phyloP scores from a whole-genome alignment of 257 asterid species.

The Eustoma russellianum region DNA sequence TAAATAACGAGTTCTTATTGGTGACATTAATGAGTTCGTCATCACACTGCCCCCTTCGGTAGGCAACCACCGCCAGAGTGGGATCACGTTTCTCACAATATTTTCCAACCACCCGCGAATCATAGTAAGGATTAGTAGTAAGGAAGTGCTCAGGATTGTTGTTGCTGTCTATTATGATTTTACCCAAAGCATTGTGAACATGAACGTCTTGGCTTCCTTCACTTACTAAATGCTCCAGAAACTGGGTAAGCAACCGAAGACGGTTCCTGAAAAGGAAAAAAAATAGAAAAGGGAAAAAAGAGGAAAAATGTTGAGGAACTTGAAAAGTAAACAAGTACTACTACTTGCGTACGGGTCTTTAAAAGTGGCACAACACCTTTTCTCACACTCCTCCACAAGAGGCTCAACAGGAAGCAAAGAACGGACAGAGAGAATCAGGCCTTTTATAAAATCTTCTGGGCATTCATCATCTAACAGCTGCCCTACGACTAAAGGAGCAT shows the following conservation, averaged over 20 bases:
- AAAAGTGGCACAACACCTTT: constrained; percentile 54
- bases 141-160: constrained; percentile 99
- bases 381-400: constrained; percentile 97
- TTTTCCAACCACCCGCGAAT: constrained; percentile 97
- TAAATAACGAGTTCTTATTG: constrained; percentile 88
- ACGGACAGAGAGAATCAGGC: constrained; percentile 92
- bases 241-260: constrained; percentile 93
- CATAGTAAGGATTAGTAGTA: constrained; percentile 95
- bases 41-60: constrained; percentile 96
- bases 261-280: constrained; percentile 68
- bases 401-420: constrained; percentile 98
- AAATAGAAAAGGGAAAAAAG: not conserved
- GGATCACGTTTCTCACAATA: constrained; percentile 99
- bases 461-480: constrained; percentile 98
- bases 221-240: constrained; percentile 99
- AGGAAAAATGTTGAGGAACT: constrained; percentile 14
- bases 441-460: constrained; percentile 97
- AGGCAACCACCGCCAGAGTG: constrained; percentile 99
- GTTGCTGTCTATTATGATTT: constrained; percentile 95
- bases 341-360: not conserved
- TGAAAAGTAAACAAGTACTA: not conserved
- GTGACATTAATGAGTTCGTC: constrained; percentile 95
- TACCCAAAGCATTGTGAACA: constrained; percentile 98
- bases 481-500: constrained; percentile 98
- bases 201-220: constrained; percentile 99